Base-by-base conservation (phyloP, 805 yeast genomes). In the Zygosaccharomyces siamensis region DNA sequence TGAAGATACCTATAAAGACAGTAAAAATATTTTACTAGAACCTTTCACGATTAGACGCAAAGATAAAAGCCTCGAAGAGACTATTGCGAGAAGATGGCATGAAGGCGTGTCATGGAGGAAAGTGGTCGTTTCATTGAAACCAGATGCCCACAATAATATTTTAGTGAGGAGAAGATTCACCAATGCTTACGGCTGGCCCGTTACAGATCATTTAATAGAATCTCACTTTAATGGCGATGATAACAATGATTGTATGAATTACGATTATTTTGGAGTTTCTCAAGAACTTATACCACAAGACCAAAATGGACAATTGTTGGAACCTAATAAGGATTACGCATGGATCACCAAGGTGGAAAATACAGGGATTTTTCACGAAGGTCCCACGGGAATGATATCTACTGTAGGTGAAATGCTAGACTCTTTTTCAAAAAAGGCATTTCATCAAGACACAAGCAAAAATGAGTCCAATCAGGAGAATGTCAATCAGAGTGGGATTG, bases 161-260 rank as follows among this genome's bases (percentile, higher is more conserved):
- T 71, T 84, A 33, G 90, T 85, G 0, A 67, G 93, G 54, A 71
- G 90, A 59, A 67, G 83, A 47, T 84, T 84, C 66, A 75, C 87
- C 1, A 86, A 86, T 68, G 93, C 92, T 0, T 86, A 81, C 66
- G 95, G 95, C 1, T 86, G 95, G 95, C 81, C 79, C 0, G 87
- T 85, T 0, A 70, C 86, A 41, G 89, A 85, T 50, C 93, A 62
- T 47, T 60, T 86, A 51, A 77, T 83, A 1, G 70, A 72, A 11
- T 73, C 76, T 43, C 93, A 86, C 69, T 86, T 86, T 63, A 60
- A 43, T 28, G 58, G 56, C 8, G 47, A 49, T 16, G 54, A 45
- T 28, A 44, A 35, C n/a, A 60, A 58, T 11, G 45, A 31, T n/a
- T 20, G 11, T 7, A 21, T 14, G 28, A 28, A 41, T 20, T 30